phyloP scores from a whole-genome alignment of 2,329 filamentous ascomycete genomes.

The Arthroderma uncinatum region DNA sequence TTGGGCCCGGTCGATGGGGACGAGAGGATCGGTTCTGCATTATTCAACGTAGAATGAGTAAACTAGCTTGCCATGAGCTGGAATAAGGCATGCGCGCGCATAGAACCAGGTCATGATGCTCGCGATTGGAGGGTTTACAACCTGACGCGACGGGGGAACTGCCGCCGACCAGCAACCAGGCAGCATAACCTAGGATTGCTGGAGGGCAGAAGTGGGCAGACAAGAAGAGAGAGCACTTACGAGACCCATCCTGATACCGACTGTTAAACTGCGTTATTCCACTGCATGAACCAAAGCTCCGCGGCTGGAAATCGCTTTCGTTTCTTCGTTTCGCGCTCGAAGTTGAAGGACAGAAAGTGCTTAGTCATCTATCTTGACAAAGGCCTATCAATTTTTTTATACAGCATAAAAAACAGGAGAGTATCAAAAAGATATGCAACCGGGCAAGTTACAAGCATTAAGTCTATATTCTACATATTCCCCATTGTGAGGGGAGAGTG shows the following conservation, averaged over 20 bases:
- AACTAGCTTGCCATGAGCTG: background rate
- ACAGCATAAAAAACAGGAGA: background rate
- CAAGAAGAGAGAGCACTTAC: background rate
- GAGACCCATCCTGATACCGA: background rate
- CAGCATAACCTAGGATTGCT: background rate
- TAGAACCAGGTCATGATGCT: background rate
- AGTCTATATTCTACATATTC: constrained; percentile 6
- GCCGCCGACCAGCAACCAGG: background rate
- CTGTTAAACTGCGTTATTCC: background rate
- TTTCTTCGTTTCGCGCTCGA: background rate
- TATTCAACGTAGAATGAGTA: background rate
- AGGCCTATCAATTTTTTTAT: background rate
- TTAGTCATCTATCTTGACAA: background rate
- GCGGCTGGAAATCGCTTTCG: background rate
- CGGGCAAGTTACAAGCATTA: background rate
- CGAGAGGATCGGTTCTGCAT: constrained; percentile 1
- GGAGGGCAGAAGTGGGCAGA: no score
- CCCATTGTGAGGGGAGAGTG: background rate
- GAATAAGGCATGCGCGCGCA: background rate
- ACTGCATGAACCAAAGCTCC: background rate
- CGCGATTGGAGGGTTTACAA: background rate
- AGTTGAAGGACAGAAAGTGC: background rate
- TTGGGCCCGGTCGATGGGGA: constrained; percentile 33
- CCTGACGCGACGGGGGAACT: background rate
- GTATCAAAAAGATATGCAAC: background rate